Evolutionary conservation across 1,139 yeast genomes (phyloP).

Genomic region (Kazachstania sp.): DNA sequence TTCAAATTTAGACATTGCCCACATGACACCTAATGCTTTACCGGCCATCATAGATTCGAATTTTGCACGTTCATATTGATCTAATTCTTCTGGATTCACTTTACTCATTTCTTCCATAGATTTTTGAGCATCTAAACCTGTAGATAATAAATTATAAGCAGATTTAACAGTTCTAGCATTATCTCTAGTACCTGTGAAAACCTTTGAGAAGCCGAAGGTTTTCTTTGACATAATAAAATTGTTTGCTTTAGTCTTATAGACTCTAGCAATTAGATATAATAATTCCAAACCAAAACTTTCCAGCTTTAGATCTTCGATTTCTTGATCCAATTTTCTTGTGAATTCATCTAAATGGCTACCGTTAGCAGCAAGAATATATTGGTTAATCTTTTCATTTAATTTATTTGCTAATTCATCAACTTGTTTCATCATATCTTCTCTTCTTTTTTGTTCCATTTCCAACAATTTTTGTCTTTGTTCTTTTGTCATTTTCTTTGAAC

Average conservation of each 20-base stretch:
- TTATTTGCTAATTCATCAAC: conserved; percentile 44
- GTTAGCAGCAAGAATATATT: conserved; percentile 28
- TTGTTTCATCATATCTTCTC: conserved; percentile 45
- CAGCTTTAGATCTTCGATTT: conserved; percentile 65
- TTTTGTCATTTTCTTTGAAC: conserved; percentile 34
- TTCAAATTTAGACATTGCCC: conserved; percentile 74
- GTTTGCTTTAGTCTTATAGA: conserved; percentile 53
- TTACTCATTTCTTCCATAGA: conserved; percentile 62
- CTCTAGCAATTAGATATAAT: conserved; percentile 60
- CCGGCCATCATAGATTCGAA: conserved; percentile 63
- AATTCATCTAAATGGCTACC: conserved; percentile 34
- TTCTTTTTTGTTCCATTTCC: conserved; percentile 48
- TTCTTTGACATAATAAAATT: conserved; percentile 50
- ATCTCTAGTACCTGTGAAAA: conserved; percentile 63
- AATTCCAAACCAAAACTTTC: conserved; percentile 77
- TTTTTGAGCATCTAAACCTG: conserved; percentile 68
- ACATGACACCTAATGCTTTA: conserved; percentile 64
- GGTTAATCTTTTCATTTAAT: conserved; percentile 38
- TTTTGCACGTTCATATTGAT: conserved; percentile 48
- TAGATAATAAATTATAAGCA: conserved; percentile 56
- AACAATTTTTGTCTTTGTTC: conserved; percentile 49
- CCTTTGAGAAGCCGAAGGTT: conserved; percentile 56
- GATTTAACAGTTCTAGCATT: conserved; percentile 65
- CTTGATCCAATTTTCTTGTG: conserved; percentile 40
- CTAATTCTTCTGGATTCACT: conserved; percentile 44